phyloP scores from a whole-genome alignment of 2,329 filamentous ascomycete species.

The Calcarisporium arbuscula region DNA sequence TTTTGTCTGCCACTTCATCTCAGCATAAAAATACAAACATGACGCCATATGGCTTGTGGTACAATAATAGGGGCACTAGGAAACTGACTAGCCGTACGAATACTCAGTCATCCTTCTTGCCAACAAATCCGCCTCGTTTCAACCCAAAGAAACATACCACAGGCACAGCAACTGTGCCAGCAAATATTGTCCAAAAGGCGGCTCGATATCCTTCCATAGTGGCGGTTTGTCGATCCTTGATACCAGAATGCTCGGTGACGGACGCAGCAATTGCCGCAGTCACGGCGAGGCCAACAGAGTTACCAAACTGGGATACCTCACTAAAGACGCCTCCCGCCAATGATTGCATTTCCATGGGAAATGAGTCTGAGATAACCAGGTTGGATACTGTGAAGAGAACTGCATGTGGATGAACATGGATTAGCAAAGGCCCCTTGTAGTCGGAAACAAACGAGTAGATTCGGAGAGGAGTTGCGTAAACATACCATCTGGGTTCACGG shows the following conservation, averaged over 20 bases:
- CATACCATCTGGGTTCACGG: slow-evolving; percentile 35
- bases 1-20: no score
- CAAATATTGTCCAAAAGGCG: slow-evolving; percentile 48
- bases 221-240: slow-evolving; percentile 18
- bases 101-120: slow-evolving; percentile 34
- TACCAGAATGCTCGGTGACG: slow-evolving; percentile 32
- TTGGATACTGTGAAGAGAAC: slow-evolving; percentile 50
- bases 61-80: no score
- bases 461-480: neutral
- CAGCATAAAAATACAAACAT: no score
- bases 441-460: neutral
- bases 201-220: slow-evolving; percentile 46
- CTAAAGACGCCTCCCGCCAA: slow-evolving; percentile 57
- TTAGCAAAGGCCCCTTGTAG: neutral
- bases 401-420: slow-evolving; percentile 1
- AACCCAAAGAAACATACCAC: slow-evolving; percentile 31
- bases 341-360: slow-evolving; percentile 47
- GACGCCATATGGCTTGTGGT: no score
- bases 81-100: no score
- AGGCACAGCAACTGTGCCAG: slow-evolving; percentile 27
- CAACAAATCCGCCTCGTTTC: slow-evolving; percentile 40
- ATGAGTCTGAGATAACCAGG: slow-evolving; percentile 48
- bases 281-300: slow-evolving; percentile 43
- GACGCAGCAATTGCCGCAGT: slow-evolving; percentile 41
- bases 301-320: slow-evolving; percentile 51